Evolutionary conservation across 129 eudicot genomes (phyloP), one percentile per base, ranked within the genome.

Genomic region (Flaveria trinervia): DNA sequence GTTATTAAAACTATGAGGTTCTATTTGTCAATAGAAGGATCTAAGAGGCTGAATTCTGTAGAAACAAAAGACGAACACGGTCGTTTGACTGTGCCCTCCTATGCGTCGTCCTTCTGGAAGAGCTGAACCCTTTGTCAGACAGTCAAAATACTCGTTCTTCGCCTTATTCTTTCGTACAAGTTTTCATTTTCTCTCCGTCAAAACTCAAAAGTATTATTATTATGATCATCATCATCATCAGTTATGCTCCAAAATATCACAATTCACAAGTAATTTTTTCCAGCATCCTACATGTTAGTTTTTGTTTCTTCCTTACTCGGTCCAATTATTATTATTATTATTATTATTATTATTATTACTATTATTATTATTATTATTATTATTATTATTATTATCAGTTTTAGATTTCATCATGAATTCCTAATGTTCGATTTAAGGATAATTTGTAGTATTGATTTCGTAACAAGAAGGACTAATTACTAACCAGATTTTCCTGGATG

Each of bases 141-240:
- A 54, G 79, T 80, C 83, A 80, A 80, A 26, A 73, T 11, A 73
- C 83, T n/a, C 74, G 79, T 73, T 80, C 83, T 65, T 73, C 60
- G 50, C 65, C 66, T 55, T 12, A 70, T 17, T 71, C 23, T 57
- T 80, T 73, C 83, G 74, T 80, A 55, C 57, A 80, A 73, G 79
- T 73, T 80, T 39, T 44, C 73, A 43, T 79, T 72, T 30, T 23
- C 51, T 25, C 3, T 33, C 2, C 15, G 68, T 64, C 59, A 72
- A 25, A 33, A 4, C 60, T 64, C 59, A 72, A 25, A 33, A 4
- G 39, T 33, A 33, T 33, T 33, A 33, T 28, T 0, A 28, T 33
- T 33, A 33, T 33, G 9, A 46, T 44, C 0, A 28, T 33, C 4
- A 33, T 33, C 5, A 33, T 33, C 10, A 46, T 44, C 46, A 52